Base-by-base conservation (phyloP, 1,284 basidiomycete species). In the Ceratobasidium sp. region DNA sequence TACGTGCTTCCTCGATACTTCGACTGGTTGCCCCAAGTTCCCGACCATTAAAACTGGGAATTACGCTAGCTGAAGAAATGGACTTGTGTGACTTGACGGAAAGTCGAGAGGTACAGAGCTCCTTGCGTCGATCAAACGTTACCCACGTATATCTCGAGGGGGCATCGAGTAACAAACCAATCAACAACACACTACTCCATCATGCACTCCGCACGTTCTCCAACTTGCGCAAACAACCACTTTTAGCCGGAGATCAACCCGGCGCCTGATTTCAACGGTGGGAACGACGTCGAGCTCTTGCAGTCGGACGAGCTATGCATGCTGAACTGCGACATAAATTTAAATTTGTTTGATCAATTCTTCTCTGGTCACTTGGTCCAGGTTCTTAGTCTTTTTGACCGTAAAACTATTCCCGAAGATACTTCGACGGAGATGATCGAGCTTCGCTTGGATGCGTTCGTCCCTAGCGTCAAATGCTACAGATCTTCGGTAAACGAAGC, bases 1-100 rank as follows among this genome's bases (percentile, higher is more conserved):
- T 4, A 12, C 30, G 39, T 2, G 1, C 23, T 14, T 30, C 23
- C n/a, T 6, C 18, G n/a, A 8, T 67, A n/a, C 46, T 67, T 1
- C 32, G 48, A 23, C 16, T 67, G 10, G 41, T 67, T 18, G 50
- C 64, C 3, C 50, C 64, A 21, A 34, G 64, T 18, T 55, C 64
- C 12, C 16, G 28, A 5, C 64, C 64, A 12, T 34, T 67, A 3
- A 48, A 26, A 18, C 5, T 67, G 28, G 26, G 39, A n/a, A 21
- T 50, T 43, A 21, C 23, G 30, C 5, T 48, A n/a, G n/a, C 26
- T 14, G 14, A 23, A 30, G 23, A 23, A 5, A 30, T 12, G 23
- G 10, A n/a, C 9, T 61, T 21, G 23, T 26, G 14, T 48, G 12
- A 30, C 2, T 32, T 62, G 46, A 23, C 43, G 32, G 26, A 28